Base-by-base conservation (phyloP, 139 green algal genomes). In the Chlorella sp. region DNA sequence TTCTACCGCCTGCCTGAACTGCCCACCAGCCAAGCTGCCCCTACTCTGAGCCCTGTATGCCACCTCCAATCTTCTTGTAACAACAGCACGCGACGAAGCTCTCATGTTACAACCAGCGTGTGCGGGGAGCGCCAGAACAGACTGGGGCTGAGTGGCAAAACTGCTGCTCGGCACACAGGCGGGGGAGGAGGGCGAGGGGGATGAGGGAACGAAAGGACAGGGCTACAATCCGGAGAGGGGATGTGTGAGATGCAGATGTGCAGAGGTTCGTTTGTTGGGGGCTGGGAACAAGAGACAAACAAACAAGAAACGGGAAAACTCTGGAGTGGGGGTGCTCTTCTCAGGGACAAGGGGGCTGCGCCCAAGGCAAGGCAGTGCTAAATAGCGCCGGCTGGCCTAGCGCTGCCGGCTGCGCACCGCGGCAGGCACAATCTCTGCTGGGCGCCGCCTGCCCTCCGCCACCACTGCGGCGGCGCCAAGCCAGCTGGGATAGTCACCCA, bases 261-360 rank as follows among this genome's bases (percentile, higher is more conserved):
- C 51, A 60, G 70, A 56, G 70, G 70, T 54, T 76, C 70, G 40
- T 76, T 76, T 44, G 70, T 76, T 76, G 17, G 24, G 48, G 40
- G 70, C 28, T n/a, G 19, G 5, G 36, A 41, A 41, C 32, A 30
- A 74, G n/a, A 74, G n/a, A 44, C n/a, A n/a, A n/a, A n/a, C n/a
- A n/a, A n/a, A n/a, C n/a, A n/a, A n/a, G n/a, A n/a, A n/a, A 8
- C 11, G 68, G 8, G 68, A 44, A 30, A 30, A 30, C 16, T 41
- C 36, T 26, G 58, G 13, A 51, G 51, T 60, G 51, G 8, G 22
- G 51, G 13, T 60, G 70, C 70, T 51, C 70, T 54, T 51, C 70
- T 76, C 70, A 17, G n/a, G n/a, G 67, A 73, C 51, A 60, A 60
- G 51, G 51, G 16, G 24, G 51, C 51, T 60, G n/a, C n/a, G n/a